Percentiles rank a stretch among this genome's conserved stretches.
Conservation (phyloP, 129 eudicot species). For the Kitagawia praeruptora region DNA sequence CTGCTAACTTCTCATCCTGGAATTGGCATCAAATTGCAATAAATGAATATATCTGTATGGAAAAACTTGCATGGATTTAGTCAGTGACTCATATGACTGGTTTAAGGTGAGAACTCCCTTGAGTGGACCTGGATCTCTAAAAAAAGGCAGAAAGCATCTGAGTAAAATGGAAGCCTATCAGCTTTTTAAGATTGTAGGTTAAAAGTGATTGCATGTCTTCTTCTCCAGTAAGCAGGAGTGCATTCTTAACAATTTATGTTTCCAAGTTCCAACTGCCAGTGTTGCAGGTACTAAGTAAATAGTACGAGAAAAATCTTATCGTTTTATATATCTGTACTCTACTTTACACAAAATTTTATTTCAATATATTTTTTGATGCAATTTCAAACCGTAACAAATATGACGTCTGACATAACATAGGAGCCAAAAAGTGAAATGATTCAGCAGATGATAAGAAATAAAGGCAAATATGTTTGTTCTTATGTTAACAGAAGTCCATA, state of each 20-base stretch:
- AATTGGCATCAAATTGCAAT: neutral
- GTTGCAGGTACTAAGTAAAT: neutral
- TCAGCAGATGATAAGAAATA: neutral
- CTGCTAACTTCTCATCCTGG: conserved; percentile 33
- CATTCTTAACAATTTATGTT: neutral
- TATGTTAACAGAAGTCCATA: neutral
- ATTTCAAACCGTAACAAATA: neutral
- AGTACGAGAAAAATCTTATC: neutral
- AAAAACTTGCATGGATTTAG: neutral
- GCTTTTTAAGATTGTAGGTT: neutral
- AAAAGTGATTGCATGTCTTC: neutral
- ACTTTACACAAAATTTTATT: neutral
- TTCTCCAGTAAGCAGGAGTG: too few relatives aligned
- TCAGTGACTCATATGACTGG: conserved; percentile 1
- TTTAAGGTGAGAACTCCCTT: neutral
- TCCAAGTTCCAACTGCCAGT: neutral
- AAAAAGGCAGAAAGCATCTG: neutral
- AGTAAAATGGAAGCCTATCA: neutral
- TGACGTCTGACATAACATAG: neutral
- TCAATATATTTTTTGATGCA: neutral
- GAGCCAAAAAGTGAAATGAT: neutral
- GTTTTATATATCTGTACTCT: neutral
- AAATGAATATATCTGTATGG: neutral
- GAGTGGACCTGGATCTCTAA: neutral
- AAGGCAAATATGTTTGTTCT: too few relatives aligned